These are phyloP conservation scores for Lathyrus sativus DNA, from an alignment of 306 rosid genomes.

Conservation along the genomic window DNA sequence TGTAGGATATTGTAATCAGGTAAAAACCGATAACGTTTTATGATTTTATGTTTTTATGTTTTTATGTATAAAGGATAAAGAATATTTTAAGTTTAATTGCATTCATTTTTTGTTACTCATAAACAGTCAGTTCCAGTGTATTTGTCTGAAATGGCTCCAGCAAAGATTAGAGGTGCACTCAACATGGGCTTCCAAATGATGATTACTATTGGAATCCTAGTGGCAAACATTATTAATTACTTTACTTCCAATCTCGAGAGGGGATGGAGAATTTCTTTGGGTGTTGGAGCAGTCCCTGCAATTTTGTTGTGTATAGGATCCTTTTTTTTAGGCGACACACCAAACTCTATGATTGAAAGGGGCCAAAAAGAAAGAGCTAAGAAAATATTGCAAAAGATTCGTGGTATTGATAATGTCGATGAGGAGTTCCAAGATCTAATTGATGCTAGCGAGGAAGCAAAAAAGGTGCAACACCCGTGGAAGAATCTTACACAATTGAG, in stretches of 20 bases:
- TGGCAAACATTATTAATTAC: neutral
- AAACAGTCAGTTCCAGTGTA: constrained; percentile 34
- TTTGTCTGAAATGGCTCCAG: constrained; percentile 34
- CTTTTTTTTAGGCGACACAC: neutral
- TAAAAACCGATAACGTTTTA: too few relatives aligned
- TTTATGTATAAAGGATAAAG: neutral
- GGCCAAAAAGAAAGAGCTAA: neutral
- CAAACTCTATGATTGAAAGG: neutral
- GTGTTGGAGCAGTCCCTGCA: neutral
- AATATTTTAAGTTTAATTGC: neutral
- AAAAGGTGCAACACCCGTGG: neutral
- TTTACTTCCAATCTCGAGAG: neutral
- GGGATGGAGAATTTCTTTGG: constrained; percentile 1
- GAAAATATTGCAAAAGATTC: neutral
- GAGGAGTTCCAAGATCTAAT: neutral
- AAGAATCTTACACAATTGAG: neutral
- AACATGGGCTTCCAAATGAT: constrained; percentile 7
- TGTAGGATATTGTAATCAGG: neutral
- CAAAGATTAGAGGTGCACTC: neutral
- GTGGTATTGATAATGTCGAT: neutral
- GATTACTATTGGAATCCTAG: neutral
- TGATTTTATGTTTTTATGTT: neutral
- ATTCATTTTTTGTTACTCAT: neutral
- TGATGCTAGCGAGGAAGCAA: neutral
- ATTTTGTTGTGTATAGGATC: neutral